Conservation (phyloP, 2,329 filamentous ascomycete species). For the Lasiodiplodia gonubiensis region DNA sequence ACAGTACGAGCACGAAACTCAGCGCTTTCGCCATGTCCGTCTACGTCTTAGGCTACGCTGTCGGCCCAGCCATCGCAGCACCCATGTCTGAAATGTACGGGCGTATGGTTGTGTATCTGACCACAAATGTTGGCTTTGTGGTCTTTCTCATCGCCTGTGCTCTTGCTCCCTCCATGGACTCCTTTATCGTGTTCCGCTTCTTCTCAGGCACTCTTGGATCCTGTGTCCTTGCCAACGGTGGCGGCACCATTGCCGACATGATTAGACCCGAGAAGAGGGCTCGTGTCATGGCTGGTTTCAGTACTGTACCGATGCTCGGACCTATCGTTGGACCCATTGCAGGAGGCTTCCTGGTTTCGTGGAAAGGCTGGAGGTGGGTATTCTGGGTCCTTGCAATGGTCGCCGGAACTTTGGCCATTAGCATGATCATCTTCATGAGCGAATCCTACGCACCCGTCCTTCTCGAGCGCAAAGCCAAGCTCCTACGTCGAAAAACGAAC, state of each 20-base stretch:
- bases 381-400: constrained; percentile 44
- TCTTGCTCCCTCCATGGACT: constrained; percentile 35
- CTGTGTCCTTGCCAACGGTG: constrained; percentile 31
- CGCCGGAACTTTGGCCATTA: constrained; percentile 34
- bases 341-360: constrained; percentile 43
- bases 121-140: constrained; percentile 36
- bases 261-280: constrained; percentile 36
- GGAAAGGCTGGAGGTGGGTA: constrained; percentile 43
- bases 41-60: constrained; percentile 37
- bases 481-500: too few species aligned
- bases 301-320: constrained; percentile 39
- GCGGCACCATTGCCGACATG: constrained; percentile 36
- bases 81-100: constrained; percentile 40
- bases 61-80: constrained; percentile 38
- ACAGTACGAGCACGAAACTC: constrained; percentile 57
- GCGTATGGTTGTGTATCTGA: constrained; percentile 30
- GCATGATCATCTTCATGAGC: constrained; percentile 47
- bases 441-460: constrained; percentile 58
- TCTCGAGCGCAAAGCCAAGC: constrained; percentile 29
- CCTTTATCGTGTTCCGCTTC: constrained; percentile 36
- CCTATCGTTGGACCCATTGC: constrained; percentile 41
- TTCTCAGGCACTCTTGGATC: constrained; percentile 37
- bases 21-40: constrained; percentile 52
- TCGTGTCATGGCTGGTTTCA: constrained; percentile 33
- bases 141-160: constrained; percentile 38